phyloP scores from a whole-genome alignment of 768 basidiomycete species.

The Lactarius quietus region DNA sequence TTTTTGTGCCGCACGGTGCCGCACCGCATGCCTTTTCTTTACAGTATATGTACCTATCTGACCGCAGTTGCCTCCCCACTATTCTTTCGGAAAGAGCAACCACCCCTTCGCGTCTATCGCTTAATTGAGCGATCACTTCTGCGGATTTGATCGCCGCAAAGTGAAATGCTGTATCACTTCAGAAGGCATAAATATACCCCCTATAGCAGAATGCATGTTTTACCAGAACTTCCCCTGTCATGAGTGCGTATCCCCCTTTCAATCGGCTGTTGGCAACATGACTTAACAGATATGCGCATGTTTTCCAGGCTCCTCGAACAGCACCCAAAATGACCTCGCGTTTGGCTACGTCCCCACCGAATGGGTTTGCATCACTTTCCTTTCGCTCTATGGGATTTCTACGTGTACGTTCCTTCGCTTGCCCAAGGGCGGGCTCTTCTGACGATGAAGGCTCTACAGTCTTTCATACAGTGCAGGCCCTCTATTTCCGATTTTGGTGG shows the following conservation, averaged over 20 bases:
- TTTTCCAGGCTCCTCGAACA: slow-evolving; percentile 7
- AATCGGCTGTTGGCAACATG: not conserved
- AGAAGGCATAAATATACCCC: not conserved
- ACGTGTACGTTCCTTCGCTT: slow-evolving; percentile 28
- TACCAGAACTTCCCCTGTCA: not conserved
- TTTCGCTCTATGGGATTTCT: slow-evolving; percentile 35
- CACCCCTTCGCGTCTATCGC: not conserved
- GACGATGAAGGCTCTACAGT: not conserved
- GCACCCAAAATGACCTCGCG: slow-evolving; percentile 2
- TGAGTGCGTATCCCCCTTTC: slow-evolving; percentile 14
- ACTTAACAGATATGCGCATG: not conserved
- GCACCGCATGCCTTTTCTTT: not conserved
- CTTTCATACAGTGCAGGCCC: slow-evolving; percentile 17
- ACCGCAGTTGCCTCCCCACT: not conserved
- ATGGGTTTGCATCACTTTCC: slow-evolving; percentile 37
- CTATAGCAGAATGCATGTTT: not conserved
- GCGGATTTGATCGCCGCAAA: not conserved
- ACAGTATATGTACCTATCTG: not conserved
- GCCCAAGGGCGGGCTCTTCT: not conserved
- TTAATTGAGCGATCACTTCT: not conserved
- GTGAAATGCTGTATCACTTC: not conserved
- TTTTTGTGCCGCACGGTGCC: not conserved
- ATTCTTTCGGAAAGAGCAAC: not conserved
- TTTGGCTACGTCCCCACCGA: slow-evolving; percentile 39
- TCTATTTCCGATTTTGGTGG: slow-evolving; percentile 33